Percentiles rank a stretch among this genome's conserved stretches.
Evolutionary conservation across 148 eudicot species (phyloP).

Genomic region (Agrostemma githago): DNA sequence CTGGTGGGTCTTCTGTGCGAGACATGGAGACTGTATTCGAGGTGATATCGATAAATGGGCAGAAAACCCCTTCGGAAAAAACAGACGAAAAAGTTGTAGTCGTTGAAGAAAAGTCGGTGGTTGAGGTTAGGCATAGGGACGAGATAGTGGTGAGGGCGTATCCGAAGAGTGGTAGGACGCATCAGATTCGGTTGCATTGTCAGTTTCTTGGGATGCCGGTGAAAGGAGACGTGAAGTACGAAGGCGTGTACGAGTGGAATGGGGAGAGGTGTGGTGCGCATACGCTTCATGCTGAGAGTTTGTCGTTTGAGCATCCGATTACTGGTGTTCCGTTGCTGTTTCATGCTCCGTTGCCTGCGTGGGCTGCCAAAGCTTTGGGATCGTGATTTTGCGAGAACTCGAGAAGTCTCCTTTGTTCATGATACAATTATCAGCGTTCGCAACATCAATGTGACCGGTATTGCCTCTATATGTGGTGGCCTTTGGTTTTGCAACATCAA

Average conservation of each 20-base stretch:
- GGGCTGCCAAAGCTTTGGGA: conserved; percentile 55
- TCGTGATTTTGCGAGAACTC: conserved; percentile 4
- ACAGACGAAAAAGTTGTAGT: conserved; percentile 32
- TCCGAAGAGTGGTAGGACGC: conserved; percentile 93
- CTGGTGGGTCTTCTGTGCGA: conserved; percentile 76
- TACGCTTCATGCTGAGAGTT: conserved; percentile 84
- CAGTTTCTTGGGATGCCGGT: conserved; percentile 85
- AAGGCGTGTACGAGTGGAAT: conserved; percentile 81
- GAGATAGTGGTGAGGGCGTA: conserved; percentile 75
- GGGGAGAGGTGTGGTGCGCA: conserved; percentile 61
- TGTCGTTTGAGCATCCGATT: conserved; percentile 80
- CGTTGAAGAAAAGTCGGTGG: conserved; percentile 59
- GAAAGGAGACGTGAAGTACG: conserved; percentile 90
- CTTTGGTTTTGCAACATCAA: too few relatives aligned
- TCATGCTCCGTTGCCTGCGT: conserved; percentile 67
- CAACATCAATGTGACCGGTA: background rate
- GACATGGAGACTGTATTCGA: conserved; percentile 83
- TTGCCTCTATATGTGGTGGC: background rate
- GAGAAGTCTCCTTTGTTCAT: background rate
- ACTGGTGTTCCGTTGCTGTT: conserved; percentile 55
- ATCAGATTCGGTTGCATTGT: conserved; percentile 96
- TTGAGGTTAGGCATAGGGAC: conserved; percentile 31
- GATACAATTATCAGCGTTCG: background rate
- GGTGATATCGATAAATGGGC: conserved; percentile 57
- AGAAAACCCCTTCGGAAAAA: conserved; percentile 14